Base-by-base conservation (phyloP, 352 stramenopile species). In the Phytophthora quininea region DNA sequence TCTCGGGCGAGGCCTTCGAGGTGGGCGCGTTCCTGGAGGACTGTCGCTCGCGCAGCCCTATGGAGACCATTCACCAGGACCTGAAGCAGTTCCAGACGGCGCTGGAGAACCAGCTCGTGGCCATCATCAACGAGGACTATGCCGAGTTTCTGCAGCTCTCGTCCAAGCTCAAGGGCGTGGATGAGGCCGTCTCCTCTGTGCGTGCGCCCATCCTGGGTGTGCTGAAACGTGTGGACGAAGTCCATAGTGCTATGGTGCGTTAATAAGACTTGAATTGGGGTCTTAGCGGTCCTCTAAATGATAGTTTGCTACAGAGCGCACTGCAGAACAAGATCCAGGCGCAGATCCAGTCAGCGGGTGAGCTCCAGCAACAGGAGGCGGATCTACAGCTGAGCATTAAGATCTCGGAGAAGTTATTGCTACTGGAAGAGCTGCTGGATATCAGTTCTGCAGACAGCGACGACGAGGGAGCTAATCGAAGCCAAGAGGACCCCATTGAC, bases 41-140 rank as follows among this genome's bases (percentile, higher is more conserved):
- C 38, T 95, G 85, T 51, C 80, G 87, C 33, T 69, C 81, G 38
- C 84, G 74, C 29, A 90, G 75, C 59, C 84, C 87, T 29, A 94
- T 96, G 85, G 89, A 93, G 62, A 93, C 84, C 2, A 87, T 96
- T 51, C 82, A 95, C 54, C 79, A 91, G 60, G 89, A 96, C 64
- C 79, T 96, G 31, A 84, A 89, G 68, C 79, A 83, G 40, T 93
- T 96, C 68, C 88, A 94, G 75, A 91, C 82, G 35, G 77, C 86
- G 64, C 79, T 96, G 7, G 89, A 96, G 73, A 96, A 94, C 68
- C 89, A 96, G 76, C 79, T 96, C 32, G 89, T 96, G 12, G 80
- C 86, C 43, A 95, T 96, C 67, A 96, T 96, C 75, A 93, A 96
- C 57, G 78, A 94, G 40, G 89, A 96, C 71, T 96, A 96, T 60